Evolutionary conservation across 225 moss, liverwort and hornwort species (phyloP).

Genomic region (Asterella californica): DNA sequence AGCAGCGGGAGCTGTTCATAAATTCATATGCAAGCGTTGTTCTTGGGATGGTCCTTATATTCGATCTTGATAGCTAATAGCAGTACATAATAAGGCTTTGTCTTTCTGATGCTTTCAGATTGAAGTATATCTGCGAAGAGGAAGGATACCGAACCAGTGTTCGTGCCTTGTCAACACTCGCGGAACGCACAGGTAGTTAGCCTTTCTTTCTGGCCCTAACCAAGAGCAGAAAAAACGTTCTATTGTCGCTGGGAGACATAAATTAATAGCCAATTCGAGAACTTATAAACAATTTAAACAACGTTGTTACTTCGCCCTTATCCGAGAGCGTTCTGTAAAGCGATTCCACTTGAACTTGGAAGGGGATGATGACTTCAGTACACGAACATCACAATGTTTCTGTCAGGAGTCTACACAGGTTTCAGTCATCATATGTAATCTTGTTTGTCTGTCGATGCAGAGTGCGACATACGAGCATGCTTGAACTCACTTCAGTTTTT

Average conservation of each 20-base stretch:
- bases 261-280: too few species aligned
- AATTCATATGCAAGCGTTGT: neutral
- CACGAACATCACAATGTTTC: neutral
- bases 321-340: too few species aligned
- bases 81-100: neutral
- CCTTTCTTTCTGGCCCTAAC: neutral
- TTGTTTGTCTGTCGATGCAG: conserved; percentile 42
- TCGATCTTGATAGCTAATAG: neutral
- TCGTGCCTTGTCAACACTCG: conserved; percentile 72
- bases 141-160: conserved; percentile 72
- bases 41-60: neutral
- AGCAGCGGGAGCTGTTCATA: neutral
- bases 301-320: too few species aligned
- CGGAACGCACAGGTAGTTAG: conserved; percentile 78
- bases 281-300: too few species aligned
- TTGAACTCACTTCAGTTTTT: conserved; percentile 93
- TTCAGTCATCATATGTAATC: neutral
- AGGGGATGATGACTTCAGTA: neutral
- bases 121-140: conserved; percentile 79
- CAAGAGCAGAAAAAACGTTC: neutral
- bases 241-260: neutral
- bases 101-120: conserved; percentile 31
- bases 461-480: conserved; percentile 93
- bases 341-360: neutral
- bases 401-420: neutral